Evolutionary conservation across 495 filamentous ascomycete genomes (phyloP).

Genomic region (Annulohypoxylon moriforme): DNA sequence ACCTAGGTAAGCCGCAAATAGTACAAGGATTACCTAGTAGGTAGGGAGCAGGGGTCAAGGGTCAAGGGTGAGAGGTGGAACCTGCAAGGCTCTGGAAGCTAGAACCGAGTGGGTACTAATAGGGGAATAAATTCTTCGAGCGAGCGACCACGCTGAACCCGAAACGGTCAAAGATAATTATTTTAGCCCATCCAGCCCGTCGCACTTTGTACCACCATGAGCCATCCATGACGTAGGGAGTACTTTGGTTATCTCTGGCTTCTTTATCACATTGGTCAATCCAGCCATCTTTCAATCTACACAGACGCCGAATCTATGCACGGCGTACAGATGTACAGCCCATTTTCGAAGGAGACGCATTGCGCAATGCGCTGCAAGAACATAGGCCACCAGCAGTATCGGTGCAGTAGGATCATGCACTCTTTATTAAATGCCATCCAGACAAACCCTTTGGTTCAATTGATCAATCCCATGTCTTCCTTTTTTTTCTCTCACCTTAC

Average conservation of each 20-base stretch:
- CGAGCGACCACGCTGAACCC: constrained; percentile 20
- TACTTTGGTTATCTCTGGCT: constrained; percentile 32
- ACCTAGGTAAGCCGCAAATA: constrained; percentile 11
- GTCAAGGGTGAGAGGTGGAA: not conserved
- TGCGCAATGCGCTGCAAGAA: constrained; percentile 26
- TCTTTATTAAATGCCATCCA: constrained; percentile 35
- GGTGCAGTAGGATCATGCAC: constrained; percentile 43
- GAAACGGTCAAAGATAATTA: constrained; percentile 20
- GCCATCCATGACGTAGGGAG: constrained; percentile 34
- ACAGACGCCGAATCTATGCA: too few species aligned
- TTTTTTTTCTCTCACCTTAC: not conserved
- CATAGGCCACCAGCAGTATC: constrained; percentile 21
- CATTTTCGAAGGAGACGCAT: constrained; percentile 20
- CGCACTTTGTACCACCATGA: constrained; percentile 25
- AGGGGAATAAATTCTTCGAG: constrained; percentile 20
- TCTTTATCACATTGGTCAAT: constrained; percentile 34
- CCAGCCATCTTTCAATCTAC: constrained; percentile 3
- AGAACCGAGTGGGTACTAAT: constrained; percentile 20
- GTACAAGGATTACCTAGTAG: not conserved
- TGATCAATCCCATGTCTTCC: constrained; percentile 11
- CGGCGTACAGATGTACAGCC: too few species aligned
- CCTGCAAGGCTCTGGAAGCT: constrained; percentile 15
- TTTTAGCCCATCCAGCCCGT: constrained; percentile 20
- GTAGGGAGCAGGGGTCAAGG: not conserved
- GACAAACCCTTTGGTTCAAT: constrained; percentile 15